Base-by-base conservation (phyloP, 169 alveolate species). In the Prorocentrum cordatum region DNA sequence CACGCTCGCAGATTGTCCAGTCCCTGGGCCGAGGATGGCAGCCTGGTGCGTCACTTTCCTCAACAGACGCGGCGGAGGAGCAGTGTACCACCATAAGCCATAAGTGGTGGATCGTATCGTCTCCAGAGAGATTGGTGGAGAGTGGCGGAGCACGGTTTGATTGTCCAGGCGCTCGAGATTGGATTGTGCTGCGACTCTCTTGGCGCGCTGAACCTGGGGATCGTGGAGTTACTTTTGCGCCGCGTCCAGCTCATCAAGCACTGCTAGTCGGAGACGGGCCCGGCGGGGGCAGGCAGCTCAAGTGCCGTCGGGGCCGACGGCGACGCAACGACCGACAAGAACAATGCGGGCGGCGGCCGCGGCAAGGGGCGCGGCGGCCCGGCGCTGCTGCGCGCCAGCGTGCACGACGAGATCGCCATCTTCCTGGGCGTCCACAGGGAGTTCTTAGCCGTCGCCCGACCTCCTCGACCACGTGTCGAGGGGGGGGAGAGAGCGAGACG, bases 61-160 rank as follows among this genome's bases (percentile, higher is more conserved):
- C 35, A 80, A 80, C 7, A 26, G 90, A 2, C 24, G 64, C 22
- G 33, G 50, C 22, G 90, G 90, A 6, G 90, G 90, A 20, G 80
- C 90, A 7, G 29, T 20, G 7, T 64, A 80, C 20, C 90, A 80
- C 26, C 90, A 80, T 26, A 24, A 45, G 0, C 62, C 68, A 66
- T 79, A 77, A 77, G 10, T n/a, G 29, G 9, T 16, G 9, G 54
- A n/a, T n/a, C 54, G 54, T 42, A 10, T 16, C 27, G 50, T 2
- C 24, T 68, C 35, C 29, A 75, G 86, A 7, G n/a, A 16, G 84
- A 72, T 29, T 14, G 36, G 2, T 77, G 87, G 87, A 72, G 87
- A 10, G 35, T 77, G 72, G 73, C 73, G 1, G 87, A 77, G 42
- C 87, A 77, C 3, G 87, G 58, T 12, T 32, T 18, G 16, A 22